These are phyloP conservation scores for Cupressus sempervirens DNA, from an alignment of 75 land plant genomes.

Conservation along the genomic window DNA sequence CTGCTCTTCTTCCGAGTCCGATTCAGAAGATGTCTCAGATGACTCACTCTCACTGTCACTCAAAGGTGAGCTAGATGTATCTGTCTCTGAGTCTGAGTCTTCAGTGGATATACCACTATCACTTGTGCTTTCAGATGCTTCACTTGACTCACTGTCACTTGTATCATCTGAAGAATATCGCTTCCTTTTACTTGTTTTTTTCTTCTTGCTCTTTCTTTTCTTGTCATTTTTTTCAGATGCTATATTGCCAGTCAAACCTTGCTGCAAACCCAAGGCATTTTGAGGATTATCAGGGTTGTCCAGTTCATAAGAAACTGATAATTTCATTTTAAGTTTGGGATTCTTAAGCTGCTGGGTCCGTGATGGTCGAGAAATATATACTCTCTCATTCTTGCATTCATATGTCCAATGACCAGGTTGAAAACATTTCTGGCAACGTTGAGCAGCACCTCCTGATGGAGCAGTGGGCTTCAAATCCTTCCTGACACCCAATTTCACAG, in stretches of 20 bases:
- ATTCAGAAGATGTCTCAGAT: constrained; percentile 29
- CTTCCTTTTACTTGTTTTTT: constrained; percentile 24
- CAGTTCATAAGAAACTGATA: constrained; percentile 44
- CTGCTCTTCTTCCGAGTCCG: constrained; percentile 38
- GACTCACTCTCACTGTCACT: constrained; percentile 26
- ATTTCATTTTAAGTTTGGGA: constrained; percentile 57
- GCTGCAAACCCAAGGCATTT: not conserved
- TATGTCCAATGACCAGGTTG: too few species aligned
- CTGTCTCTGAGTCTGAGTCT: constrained; percentile 22
- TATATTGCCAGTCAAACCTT: not conserved
- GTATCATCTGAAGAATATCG: constrained; percentile 26
- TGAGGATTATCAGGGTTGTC: constrained; percentile 37
- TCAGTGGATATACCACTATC: constrained; percentile 23
- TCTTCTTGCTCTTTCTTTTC: constrained; percentile 16
- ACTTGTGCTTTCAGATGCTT: constrained; percentile 55
- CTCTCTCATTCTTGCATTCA: too few species aligned
- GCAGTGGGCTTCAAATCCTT: too few species aligned
- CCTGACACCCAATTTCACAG: too few species aligned
- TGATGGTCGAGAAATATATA: constrained; percentile 67
- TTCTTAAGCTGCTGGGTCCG: constrained; percentile 81
- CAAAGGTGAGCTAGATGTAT: constrained; percentile 28
- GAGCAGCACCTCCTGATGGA: too few species aligned
- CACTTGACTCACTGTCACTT: constrained; percentile 31
- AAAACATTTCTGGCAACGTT: too few species aligned
- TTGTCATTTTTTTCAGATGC: constrained; percentile 9